phyloP scores from a whole-genome alignment of 257 asterid genomes.

The Nicotiana knightiana region DNA sequence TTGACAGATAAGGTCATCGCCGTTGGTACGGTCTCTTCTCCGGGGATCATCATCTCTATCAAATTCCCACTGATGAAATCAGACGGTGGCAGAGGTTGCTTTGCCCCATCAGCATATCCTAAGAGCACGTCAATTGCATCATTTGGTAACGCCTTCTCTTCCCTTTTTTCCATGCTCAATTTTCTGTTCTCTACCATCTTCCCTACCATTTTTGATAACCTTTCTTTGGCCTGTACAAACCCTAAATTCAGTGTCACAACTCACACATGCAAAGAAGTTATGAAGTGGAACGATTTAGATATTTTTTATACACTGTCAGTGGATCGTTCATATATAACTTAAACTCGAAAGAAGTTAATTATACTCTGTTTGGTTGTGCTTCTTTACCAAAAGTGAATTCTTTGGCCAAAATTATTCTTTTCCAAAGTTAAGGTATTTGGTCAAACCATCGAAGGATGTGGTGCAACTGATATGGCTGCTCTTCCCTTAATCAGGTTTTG shows the following conservation, averaged over 20 bases:
- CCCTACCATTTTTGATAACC: conserved; percentile 48
- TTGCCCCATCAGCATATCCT: conserved; percentile 46
- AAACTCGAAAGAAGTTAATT: not conserved
- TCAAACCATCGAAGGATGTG: too few species aligned
- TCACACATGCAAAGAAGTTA: not conserved
- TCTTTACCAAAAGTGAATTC: too few species aligned
- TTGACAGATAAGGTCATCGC: conserved; percentile 82
- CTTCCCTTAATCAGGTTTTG: too few species aligned
- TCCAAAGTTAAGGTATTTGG: too few species aligned
- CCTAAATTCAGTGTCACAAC: not conserved
- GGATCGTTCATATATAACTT: not conserved
- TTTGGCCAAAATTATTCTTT: too few species aligned
- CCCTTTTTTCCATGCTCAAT: conserved; percentile 23
- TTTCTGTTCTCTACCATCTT: conserved; percentile 51
- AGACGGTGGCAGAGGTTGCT: conserved; percentile 39
- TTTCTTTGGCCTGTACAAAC: conserved; percentile 59
- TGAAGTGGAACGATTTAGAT: too few species aligned
- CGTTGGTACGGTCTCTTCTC: conserved; percentile 88
- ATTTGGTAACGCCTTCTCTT: conserved; percentile 13
- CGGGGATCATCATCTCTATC: conserved; percentile 94
- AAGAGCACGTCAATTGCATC: conserved; percentile 71
- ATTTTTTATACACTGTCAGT: not conserved
- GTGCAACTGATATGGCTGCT: too few species aligned
- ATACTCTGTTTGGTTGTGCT: too few species aligned
- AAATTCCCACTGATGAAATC: conserved; percentile 67